phyloP scores from a whole-genome alignment of 1,284 basidiomycete genomes.

The Anthracocystis setariae region DNA sequence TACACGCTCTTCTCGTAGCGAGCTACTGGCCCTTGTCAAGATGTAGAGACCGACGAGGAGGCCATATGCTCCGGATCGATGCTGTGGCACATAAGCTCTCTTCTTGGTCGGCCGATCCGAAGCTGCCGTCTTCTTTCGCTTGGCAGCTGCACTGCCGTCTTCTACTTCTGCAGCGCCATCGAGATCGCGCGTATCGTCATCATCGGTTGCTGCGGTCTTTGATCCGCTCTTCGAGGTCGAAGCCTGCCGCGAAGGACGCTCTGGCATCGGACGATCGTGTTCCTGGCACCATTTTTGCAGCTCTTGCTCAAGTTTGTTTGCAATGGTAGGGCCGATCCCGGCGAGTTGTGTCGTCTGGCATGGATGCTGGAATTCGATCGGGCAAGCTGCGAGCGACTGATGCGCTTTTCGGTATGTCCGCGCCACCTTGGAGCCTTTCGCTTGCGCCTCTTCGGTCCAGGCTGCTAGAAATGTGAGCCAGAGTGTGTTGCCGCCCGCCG shows the following conservation, averaged over 20 bases:
- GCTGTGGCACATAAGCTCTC: conserved; percentile 58
- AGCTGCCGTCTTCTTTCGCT: conserved; percentile 16
- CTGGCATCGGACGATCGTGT: conserved; percentile 45
- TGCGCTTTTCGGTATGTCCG: conserved; percentile 56
- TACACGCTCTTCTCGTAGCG: conserved; percentile 16
- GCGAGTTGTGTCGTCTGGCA: conserved; percentile 54
- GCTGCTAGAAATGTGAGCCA: conserved; percentile 57
- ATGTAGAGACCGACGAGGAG: conserved; percentile 61
- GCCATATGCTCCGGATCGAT: conserved; percentile 63
- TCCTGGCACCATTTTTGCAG: conserved; percentile 55
- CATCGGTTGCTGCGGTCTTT: background rate
- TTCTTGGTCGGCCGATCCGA: conserved; percentile 43
- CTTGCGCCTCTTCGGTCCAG: conserved; percentile 57
- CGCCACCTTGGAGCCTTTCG: conserved; percentile 51
- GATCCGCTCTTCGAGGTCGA: conserved; percentile 12
- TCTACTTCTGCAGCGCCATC: background rate
- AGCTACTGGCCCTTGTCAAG: conserved; percentile 20
- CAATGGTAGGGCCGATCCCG: conserved; percentile 60
- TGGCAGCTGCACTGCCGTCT: background rate
- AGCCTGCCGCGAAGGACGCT: conserved; percentile 22
- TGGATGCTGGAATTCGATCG: conserved; percentile 55
- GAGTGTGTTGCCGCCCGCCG: conserved; percentile 45
- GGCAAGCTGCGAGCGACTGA: conserved; percentile 47
- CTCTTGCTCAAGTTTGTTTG: conserved; percentile 50
- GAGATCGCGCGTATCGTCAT: background rate